Conservation (phyloP, 164 flowering plant genomes). For the grape (Vitis vinifera) region ASM3070453v1 NC_081807.1:9544501-9545000, state of each 20-base stretch:
- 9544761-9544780: no score
- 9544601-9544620: neutral
- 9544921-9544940: neutral
- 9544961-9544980: neutral
- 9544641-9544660: neutral
- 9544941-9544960: neutral
- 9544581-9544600: neutral
- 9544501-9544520: slow-evolving; percentile 68
- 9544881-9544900: neutral
- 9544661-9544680: neutral
- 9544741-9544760: no score
- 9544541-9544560: slow-evolving; percentile 62
- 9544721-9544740: no score
- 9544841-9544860: neutral
- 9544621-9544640: neutral
- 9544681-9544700: neutral
- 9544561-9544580: neutral
- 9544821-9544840: neutral
- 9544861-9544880: neutral
- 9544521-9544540: slow-evolving; percentile 65
- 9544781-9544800: no score
- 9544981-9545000: neutral
- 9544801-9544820: no score
- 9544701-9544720: neutral
- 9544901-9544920: neutral